Evolutionary conservation across 176 grass and related monocot genomes (phyloP), one percentile per base, ranked within the genome.

Genomic region (Pontederia crassipes): DNA sequence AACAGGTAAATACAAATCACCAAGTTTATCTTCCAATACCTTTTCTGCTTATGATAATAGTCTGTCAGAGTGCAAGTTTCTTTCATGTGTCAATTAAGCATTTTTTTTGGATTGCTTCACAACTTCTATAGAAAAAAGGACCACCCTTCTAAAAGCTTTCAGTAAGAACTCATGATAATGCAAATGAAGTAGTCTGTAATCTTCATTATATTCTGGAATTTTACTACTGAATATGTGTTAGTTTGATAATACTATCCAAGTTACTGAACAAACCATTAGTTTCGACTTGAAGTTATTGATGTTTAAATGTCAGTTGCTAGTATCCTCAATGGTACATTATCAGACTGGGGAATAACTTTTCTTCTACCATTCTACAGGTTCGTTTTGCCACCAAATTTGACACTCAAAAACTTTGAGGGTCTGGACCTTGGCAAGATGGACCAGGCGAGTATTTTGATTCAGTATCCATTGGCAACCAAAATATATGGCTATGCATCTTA

Each of bases 351-450:
- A 28, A 13, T 10, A 55, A 63, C 5, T 46, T 65, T 16, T 18
- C 54, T 9, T 77, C 17, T 10, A 2, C 68, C 15, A 15, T 72
- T 12, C 8, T 78, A 61, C 81, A 92, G 93, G 68, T 98, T 98
- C 76, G 77, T 81, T 18, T 72, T 98, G 78, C 93, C 93, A 66
- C 93, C 87, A 67, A 27, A 78, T 78, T 74, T 98, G 87, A 75
- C 78, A 2, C 82, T 98, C 28, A 98, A 98, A 70, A 98, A 98
- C 74, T 98, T 92, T 60, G 93, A 98, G 71, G 84, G 87, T 5
- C 12, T 98, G 65, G 61, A 98, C 76, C 81, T 98, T 9, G 93
- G 93, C 9, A 98, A 85, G 67, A 98, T 98, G 93, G 93, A 98
- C 53, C 49, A 74, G 79, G 90, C 89, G 72, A 71, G 84, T 54